Base-by-base conservation (phyloP, 2,329 filamentous ascomycete species). In the Fusarium solani-melongenae region DNA sequence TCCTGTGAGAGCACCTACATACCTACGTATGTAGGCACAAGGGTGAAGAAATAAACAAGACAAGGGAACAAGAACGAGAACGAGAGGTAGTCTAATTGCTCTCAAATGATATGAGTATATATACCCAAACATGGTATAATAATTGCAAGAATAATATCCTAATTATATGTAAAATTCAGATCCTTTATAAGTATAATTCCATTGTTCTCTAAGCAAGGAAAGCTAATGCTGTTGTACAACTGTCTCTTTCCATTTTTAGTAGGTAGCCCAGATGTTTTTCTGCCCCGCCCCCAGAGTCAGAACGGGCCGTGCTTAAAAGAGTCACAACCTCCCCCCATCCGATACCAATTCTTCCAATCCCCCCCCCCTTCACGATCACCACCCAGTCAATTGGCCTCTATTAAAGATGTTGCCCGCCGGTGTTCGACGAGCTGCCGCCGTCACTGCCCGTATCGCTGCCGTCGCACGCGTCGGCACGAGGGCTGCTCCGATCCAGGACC, bases 341-440 rank as follows among this genome's bases (percentile, higher is more conserved):
- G 46, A 41, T 66, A 46, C 56, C 38, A 60, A 55, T 62, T 36
- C 29, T 67, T 64, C 58, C 27, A 27, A 63, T 34, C 59, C 73
- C 60, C 59, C 65, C 20, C 53, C 38, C 24, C 56, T 59, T 59
- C 64, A 62, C 64, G 55, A 70, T 51, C 58, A 56, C 53, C 55
- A 55, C 59, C 59, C 60, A 72, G 59, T 72, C 79, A 77, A 77
- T 77, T 80, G 72, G 67, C 59, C 61, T 41, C 34, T 68, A 71
- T 39, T 49, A 64, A 74, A 74, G 78, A 87, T 87, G 85, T 79
- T 86, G 67, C 84, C 85, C 72, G 81, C 83, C 61, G 84, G 84
- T 66, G 82, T 83, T 73, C 83, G 85, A 72, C 83, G 82, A 74
- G 81, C 79, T 73, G 67, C 76, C 51, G 62, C 62, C 61, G 64